These are phyloP conservation scores for Zychaea mexicana DNA, from an alignment of 371 early-diverging fungal species.

Conservation along the genomic window DNA sequence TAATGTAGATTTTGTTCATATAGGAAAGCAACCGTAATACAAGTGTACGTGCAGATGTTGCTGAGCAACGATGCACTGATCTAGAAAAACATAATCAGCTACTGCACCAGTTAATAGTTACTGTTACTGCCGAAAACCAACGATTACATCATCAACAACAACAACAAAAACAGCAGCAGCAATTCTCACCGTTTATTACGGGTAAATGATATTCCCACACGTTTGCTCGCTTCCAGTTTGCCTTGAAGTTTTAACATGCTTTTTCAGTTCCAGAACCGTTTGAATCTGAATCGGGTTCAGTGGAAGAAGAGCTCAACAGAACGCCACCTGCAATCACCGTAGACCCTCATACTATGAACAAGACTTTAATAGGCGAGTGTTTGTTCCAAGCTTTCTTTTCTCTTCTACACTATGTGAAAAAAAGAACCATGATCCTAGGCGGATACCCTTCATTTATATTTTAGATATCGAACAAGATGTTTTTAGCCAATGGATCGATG, in stretches of 20 bases:
- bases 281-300: slow-evolving; percentile 1
- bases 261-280: background rate
- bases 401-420: background rate
- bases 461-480: background rate
- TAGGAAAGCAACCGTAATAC: slow-evolving; percentile 21
- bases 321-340: background rate
- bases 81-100: background rate
- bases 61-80: slow-evolving; percentile 10
- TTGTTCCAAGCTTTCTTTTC: background rate
- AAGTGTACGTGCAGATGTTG: slow-evolving; percentile 11
- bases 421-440: slow-evolving; percentile 13
- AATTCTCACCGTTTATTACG: background rate
- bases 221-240: too few species aligned
- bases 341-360: too few species aligned
- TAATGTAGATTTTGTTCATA: background rate
- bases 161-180: background rate
- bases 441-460: slow-evolving; percentile 1
- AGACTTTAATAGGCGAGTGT: slow-evolving; percentile 11
- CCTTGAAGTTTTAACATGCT: background rate
- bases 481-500: background rate
- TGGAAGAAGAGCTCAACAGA: background rate
- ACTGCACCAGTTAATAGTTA: slow-evolving; percentile 3
- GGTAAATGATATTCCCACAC: background rate
- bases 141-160: background rate
- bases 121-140: slow-evolving; percentile 11